Conservation (phyloP, 225 moss, liverwort and hornwort species). For the Anthoceros angustus region DNA sequence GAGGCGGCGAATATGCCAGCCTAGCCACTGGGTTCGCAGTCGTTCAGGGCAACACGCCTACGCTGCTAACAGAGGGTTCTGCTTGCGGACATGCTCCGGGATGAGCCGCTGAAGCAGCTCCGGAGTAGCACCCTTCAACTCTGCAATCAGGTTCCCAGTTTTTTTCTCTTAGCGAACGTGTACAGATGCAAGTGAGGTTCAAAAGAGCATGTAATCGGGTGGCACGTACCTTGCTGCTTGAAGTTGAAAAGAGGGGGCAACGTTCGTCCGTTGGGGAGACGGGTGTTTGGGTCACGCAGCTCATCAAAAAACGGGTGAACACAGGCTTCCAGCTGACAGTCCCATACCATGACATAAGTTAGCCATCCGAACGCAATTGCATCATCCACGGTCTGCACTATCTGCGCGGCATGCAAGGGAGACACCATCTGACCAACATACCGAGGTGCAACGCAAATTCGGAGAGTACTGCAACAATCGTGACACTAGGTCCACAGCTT, state of each 20-base stretch:
- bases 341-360: neutral
- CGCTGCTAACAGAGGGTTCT: conserved; percentile 35
- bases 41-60: conserved; percentile 7
- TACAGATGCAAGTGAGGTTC: neutral
- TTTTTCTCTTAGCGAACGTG: neutral
- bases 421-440: neutral
- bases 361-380: neutral
- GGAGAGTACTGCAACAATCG: conserved; percentile 1
- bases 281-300: neutral
- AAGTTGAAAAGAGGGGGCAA: neutral
- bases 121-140: conserved; percentile 43
- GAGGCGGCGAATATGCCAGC: no score
- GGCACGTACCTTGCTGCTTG: neutral
- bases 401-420: neutral
- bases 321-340: neutral
- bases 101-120: conserved; percentile 39
- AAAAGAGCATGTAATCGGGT: neutral
- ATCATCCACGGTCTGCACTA: neutral
- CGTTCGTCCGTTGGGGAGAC: neutral
- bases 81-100: conserved; percentile 42
- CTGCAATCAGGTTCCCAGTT: conserved; percentile 9
- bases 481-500: conserved; percentile 3
- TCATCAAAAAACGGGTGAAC: conserved; percentile 1
- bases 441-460: neutral
- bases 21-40: no score